A percentile compares a stretch with the other conserved stretches of the same genome.
Evolutionary conservation across 2,329 filamentous ascomycete genomes (phyloP).

Genomic region (Apiospora koreana): DNA sequence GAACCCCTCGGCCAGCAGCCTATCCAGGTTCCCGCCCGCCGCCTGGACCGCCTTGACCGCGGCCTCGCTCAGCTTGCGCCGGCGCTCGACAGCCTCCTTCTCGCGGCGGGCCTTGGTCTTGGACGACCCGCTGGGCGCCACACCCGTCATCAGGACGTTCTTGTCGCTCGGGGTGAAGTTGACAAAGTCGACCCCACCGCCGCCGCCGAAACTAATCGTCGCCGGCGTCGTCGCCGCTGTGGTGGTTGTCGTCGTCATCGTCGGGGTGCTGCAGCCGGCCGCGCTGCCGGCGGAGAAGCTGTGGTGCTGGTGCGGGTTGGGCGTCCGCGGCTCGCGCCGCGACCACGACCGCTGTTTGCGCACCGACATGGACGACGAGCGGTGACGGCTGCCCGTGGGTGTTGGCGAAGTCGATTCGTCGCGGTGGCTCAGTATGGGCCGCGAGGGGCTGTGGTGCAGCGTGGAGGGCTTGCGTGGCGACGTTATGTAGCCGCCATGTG

Average conservation of each 20-base stretch:
- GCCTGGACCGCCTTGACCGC: constrained; percentile 69
- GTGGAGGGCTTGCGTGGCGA: constrained; percentile 44
- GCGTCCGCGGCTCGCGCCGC: constrained; percentile 20
- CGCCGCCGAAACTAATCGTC: constrained; percentile 13
- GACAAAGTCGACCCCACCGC: constrained; percentile 64
- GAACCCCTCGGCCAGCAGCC: constrained; percentile 53
- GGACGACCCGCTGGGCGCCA: constrained; percentile 85
- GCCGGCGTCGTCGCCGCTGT: neutral
- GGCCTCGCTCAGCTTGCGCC: constrained; percentile 67
- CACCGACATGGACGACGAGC: constrained; percentile 30
- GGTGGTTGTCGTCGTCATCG: constrained; percentile 17
- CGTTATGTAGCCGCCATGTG: constrained; percentile 35
- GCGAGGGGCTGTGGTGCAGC: constrained; percentile 31
- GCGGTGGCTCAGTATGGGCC: constrained; percentile 22
- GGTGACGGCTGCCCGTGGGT: constrained; percentile 19
- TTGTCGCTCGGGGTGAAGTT: constrained; percentile 88
- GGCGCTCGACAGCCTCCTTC: constrained; percentile 80
- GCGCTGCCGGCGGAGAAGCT: neutral
- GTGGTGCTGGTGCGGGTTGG: neutral
- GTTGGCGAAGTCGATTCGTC: constrained; percentile 32
- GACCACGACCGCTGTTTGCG: constrained; percentile 41
- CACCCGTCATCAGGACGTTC: constrained; percentile 78
- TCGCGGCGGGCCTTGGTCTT: constrained; percentile 96
- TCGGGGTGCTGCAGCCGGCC: neutral
- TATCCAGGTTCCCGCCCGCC: constrained; percentile 67